Evolutionary conservation across 257 asterid genomes (phyloP), one percentile per base, ranked within the genome.

Genomic region (Echites panduratus): DNA sequence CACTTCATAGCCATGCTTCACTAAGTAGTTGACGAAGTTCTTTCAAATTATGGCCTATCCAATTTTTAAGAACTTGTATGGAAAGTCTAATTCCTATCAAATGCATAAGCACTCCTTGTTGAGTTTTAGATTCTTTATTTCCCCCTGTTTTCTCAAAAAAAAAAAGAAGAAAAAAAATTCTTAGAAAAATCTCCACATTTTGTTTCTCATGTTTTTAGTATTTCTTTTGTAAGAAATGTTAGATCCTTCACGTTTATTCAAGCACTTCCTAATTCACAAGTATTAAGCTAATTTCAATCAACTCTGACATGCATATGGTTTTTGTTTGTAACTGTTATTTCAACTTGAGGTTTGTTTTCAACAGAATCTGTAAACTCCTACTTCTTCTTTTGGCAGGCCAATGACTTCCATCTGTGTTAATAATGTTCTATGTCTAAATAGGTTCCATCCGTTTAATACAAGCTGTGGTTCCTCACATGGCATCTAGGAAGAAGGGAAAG

Each of bases 381-480:
- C 62, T 62, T 54, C 68, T 67, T 75, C 58, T 35, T 53, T 58
- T 64, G 57, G 54, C 62, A 32, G 58, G 69, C 20, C 22, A 67
- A 70, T 68, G 48, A 19, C 67, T 26, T 58, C 50, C 62, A 26
- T 75, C 38, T 49, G 66, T 43, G 32, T 26, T n/a, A 26, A 70
- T 70, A 2, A 20, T 81, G 70, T 54, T 40, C 38, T 67, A 9
- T 53, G 24, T 59, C 14, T 70, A 52, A 58, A 59, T 77, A 94
- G 97, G 99, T 78, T 59, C 96, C 32, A 79, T 94, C 84, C 85
- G 97, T 81, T 62, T 91, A 83, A 85, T 94, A 80, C 99, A 94
- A 82, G 89, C 89, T 43, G 95, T 88, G 54, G 89, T 91, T 71
- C 97, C 99, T 65, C 97, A 89, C 82, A 94, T 94, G 99, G 93